A percentile compares a stretch with the other conserved stretches of the same genome.
These are phyloP conservation scores for Amanita muscaria DNA, from an alignment of 768 basidiomycete genomes.

Conservation along the genomic window DNA sequence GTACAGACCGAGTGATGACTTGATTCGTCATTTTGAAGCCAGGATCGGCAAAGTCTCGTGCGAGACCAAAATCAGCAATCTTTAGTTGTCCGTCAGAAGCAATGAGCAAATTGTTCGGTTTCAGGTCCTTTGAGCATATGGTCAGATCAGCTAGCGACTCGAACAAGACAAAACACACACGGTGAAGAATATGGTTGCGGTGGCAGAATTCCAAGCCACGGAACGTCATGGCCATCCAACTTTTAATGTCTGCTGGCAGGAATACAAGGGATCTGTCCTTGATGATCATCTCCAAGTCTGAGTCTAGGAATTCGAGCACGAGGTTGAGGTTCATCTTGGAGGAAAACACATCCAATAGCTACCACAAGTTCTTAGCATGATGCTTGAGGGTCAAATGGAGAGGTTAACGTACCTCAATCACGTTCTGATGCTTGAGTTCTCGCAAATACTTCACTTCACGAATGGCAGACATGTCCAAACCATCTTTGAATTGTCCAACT, in stretches of 20 bases:
- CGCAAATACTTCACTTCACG: conserved; percentile 96
- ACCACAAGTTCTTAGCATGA: background rate
- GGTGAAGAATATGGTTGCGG: conserved; percentile 86
- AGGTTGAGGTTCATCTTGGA: conserved; percentile 95
- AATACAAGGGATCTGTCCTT: conserved; percentile 90
- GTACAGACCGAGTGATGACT: conserved; percentile 87
- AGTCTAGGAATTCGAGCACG: conserved; percentile 93
- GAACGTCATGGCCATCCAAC: conserved; percentile 98
- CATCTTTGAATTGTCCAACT: conserved; percentile 94
- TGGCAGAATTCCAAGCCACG: conserved; percentile 98
- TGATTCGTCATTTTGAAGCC: conserved; percentile 96
- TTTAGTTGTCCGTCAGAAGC: conserved; percentile 87
- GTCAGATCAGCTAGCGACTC: background rate
- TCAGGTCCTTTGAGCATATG: conserved; percentile 64
- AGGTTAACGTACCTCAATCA: conserved; percentile 66
- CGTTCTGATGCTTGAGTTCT: conserved; percentile 88
- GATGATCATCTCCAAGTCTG: conserved; percentile 94
- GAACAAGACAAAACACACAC: conserved; percentile 40
- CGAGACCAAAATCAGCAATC: conserved; percentile 97
- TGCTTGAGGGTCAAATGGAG: background rate
- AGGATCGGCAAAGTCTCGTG: conserved; percentile 92
- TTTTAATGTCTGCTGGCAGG: conserved; percentile 92
- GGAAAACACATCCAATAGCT: conserved; percentile 97
- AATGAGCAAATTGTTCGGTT: conserved; percentile 97
- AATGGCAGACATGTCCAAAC: conserved; percentile 97